Evolutionary conservation across 306 rosid genomes (phyloP).

Genomic region (Boehmeria nivea): DNA sequence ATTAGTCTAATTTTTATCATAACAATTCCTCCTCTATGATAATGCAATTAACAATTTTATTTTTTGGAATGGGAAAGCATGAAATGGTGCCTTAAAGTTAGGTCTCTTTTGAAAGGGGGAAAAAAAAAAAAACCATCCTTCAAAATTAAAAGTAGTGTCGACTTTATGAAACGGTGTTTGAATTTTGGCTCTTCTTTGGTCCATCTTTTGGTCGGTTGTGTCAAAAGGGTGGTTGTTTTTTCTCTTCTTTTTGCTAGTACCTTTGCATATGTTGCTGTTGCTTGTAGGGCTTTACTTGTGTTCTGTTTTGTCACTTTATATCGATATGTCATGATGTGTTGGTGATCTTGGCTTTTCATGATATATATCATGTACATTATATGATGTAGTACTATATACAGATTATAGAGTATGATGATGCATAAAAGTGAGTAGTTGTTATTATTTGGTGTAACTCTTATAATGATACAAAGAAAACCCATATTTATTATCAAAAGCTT

Average conservation of each 20-base stretch:
- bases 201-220: constrained; percentile 48
- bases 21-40: too few relatives aligned
- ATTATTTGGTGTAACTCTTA: too few relatives aligned
- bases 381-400: too few relatives aligned
- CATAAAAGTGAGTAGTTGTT: too few relatives aligned
- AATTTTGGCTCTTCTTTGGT: constrained; percentile 29
- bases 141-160: constrained; percentile 11
- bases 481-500: too few relatives aligned
- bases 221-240: constrained; percentile 21
- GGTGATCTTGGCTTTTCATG: too few relatives aligned
- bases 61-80: too few relatives aligned
- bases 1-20: too few relatives aligned
- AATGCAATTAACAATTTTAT: too few relatives aligned
- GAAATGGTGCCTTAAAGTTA: constrained; percentile 22
- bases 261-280: constrained; percentile 28
- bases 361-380: too few relatives aligned
- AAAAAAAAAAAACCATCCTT: neutral
- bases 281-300: constrained; percentile 23
- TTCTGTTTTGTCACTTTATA: neutral
- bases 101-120: constrained; percentile 9
- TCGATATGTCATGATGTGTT: neutral
- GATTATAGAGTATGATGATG: too few relatives aligned
- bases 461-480: too few relatives aligned
- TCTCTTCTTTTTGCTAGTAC: constrained; percentile 15
- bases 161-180: constrained; percentile 12